Percentiles rank a stretch among this genome's conserved stretches.
These are phyloP conservation scores for Ilex asprella DNA, from an alignment of 257 asterid genomes.

Conservation along the genomic window DNA sequence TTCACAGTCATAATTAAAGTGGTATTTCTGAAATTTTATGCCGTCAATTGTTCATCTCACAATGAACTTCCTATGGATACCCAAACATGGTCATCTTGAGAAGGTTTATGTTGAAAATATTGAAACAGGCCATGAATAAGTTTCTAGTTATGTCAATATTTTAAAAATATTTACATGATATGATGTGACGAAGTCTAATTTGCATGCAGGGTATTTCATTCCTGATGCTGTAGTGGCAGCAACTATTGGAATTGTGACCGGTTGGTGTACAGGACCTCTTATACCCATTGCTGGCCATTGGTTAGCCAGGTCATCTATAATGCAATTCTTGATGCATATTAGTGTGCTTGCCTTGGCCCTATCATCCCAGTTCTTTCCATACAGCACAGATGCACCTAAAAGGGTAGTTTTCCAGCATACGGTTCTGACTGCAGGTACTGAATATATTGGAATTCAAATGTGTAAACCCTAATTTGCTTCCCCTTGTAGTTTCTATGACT, in stretches of 20 bases:
- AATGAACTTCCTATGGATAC: neutral
- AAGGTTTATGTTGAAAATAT: neutral
- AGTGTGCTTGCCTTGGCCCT: conserved; percentile 72
- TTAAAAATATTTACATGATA: neutral
- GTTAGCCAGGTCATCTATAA: conserved; percentile 63
- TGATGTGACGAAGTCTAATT: neutral
- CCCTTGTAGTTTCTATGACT: too few species aligned
- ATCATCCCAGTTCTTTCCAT: conserved; percentile 89
- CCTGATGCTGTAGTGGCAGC: conserved; percentile 85
- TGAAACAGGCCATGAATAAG: neutral
- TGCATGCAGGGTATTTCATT: conserved; percentile 74
- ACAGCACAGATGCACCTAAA: conserved; percentile 94
- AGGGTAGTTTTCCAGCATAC: conserved; percentile 88
- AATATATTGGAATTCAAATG: conserved; percentile 2
- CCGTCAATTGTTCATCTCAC: neutral
- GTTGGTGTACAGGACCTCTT: conserved; percentile 93
- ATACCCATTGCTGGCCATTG: conserved; percentile 72
- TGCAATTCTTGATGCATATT: conserved; percentile 60
- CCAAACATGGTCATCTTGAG: neutral
- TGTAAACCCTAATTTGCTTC: neutral
- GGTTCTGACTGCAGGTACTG: conserved; percentile 59
- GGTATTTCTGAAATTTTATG: too few species aligned
- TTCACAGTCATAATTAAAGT: too few species aligned
- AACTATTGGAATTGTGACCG: conserved; percentile 67
- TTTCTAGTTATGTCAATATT: neutral